Evolutionary conservation across 257 asterid species (phyloP), one percentile per base, ranked within the genome.

Genomic region (Coffea eugenioides): DNA sequence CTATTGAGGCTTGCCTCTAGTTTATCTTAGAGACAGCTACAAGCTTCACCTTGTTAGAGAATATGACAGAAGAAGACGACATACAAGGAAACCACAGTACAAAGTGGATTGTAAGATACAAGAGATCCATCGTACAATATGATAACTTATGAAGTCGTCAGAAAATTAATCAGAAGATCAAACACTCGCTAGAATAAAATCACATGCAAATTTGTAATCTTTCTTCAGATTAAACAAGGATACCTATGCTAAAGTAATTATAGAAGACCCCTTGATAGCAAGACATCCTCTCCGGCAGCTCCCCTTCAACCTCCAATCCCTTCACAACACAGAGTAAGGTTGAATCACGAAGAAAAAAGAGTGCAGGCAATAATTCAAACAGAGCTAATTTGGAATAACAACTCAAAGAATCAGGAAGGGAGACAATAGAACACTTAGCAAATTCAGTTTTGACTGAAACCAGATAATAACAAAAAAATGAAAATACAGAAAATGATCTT

Each of bases 171-270:
- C 69, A 52, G 21, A 52, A 52, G 6, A 14, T 52, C 16, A 52
- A 52, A 52, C 4, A 52, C 20, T 15, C 8, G 14, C 43, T 5
- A 34, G 20, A 23, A 23, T 23, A 6, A 56, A 56, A 45, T 75
- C 39, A 56, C 41, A 57, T 36, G 39, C 27, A 61, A 43, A 69
- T 20, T 78, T 14, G 27, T n/a, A 31, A 69, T 69, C 31, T 20
- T 15, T 27, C 15, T 36, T 23, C 36, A 36, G 34, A 61, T 59
- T 18, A 21, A 4, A 43, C 31, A 69, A 8, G 13, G 81, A 77
- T 80, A 95, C 99, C 99, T 88, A 95, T 90, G 96, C 99, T 95
- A 89, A 95, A 95, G 87, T 95, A 95, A 86, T 95, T 95, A 87
- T 95, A 95, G 80, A 90, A 93, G 76, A 95, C 98, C 80, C 99